Percentiles rank a stretch among this genome's conserved stretches.
These are phyloP conservation scores for Sarocladium oryzae DNA, from an alignment of 2,329 filamentous ascomycete genomes.

Conservation along the genomic window DNA sequence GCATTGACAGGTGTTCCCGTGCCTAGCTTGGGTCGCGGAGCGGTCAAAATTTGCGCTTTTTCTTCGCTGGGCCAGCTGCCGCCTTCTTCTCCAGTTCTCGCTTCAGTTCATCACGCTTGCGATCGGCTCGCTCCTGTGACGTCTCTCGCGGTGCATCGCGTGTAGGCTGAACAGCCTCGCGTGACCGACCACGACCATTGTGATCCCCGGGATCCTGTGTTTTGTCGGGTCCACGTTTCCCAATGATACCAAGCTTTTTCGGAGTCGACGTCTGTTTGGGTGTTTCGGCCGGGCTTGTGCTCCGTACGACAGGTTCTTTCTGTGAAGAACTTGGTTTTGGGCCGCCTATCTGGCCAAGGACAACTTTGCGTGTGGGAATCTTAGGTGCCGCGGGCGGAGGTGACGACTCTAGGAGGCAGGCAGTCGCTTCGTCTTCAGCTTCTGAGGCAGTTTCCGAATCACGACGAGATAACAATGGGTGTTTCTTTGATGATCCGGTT, in stretches of 20 bases:
- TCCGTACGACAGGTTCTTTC: constrained; percentile 8
- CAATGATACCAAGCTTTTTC: constrained; percentile 29
- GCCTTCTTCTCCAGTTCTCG: constrained; percentile 43
- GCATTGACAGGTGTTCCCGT: background rate
- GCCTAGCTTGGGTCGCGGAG: background rate
- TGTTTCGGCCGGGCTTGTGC: constrained; percentile 9
- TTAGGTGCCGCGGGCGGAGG: constrained; percentile 18
- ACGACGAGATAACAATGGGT: constrained; percentile 13
- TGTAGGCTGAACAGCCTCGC: constrained; percentile 14
- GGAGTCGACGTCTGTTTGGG: constrained; percentile 12
- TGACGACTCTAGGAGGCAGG: constrained; percentile 16
- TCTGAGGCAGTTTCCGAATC: constrained; percentile 40
- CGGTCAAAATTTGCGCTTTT: constrained; percentile 47
- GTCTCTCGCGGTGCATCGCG: constrained; percentile 31
- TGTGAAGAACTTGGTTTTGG: constrained; percentile 14
- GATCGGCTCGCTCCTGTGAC: constrained; percentile 40
- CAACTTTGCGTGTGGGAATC: constrained; percentile 22
- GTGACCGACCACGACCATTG: constrained; percentile 17
- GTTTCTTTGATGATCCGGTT: constrained; percentile 26
- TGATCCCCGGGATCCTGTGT: constrained; percentile 11
- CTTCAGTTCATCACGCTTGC: constrained; percentile 44
- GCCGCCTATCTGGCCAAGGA: constrained; percentile 37
- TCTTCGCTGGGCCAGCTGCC: constrained; percentile 43
- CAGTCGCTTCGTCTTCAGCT: constrained; percentile 23
- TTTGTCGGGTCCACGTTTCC: constrained; percentile 18